Conservation (phyloP, 371 early-diverging fungal genomes). For the Actinomortierella wolfii region DNA sequence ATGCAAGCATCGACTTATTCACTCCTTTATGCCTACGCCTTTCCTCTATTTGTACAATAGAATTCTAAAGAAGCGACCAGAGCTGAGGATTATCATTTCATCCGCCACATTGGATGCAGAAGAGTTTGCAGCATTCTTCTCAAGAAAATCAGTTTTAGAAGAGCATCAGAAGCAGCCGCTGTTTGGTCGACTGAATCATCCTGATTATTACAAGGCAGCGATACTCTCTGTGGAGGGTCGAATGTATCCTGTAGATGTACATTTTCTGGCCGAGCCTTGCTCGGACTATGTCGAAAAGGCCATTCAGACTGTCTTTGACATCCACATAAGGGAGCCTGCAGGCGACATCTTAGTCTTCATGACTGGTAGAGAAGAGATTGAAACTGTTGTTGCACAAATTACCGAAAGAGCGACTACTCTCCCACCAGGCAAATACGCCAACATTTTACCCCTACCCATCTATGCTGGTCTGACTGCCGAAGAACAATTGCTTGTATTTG, state of each 20-base stretch:
- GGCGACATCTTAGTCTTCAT: constrained; percentile 90
- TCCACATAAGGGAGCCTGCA: constrained; percentile 72
- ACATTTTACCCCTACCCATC: constrained; percentile 69
- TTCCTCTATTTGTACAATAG: constrained; percentile 33
- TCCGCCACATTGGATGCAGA: constrained; percentile 81
- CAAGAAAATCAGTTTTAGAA: constrained; percentile 45
- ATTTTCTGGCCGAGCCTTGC: constrained; percentile 68
- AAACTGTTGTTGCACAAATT: constrained; percentile 60
- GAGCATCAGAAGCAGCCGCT: constrained; percentile 25
- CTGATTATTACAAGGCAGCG: constrained; percentile 39
- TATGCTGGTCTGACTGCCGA: constrained; percentile 91
- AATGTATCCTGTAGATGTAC: constrained; percentile 76
- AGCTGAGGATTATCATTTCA: constrained; percentile 73
- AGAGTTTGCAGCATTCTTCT: constrained; percentile 67
- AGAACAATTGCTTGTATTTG: constrained; percentile 92
- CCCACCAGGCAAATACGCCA: constrained; percentile 62
- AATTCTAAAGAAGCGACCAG: constrained; percentile 66
- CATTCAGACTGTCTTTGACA: constrained; percentile 82
- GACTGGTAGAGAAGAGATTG: constrained; percentile 92
- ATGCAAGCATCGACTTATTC: no score
- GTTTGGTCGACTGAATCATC: no score
- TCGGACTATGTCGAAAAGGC: constrained; percentile 69
- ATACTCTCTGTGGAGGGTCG: constrained; percentile 87
- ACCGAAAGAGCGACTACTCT: constrained; percentile 46
- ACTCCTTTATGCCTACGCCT: no score